Evolutionary conservation across 1,284 basidiomycete species (phyloP), one percentile per base, ranked within the genome.

Genomic region (Cryptococcus neoformans): DNA sequence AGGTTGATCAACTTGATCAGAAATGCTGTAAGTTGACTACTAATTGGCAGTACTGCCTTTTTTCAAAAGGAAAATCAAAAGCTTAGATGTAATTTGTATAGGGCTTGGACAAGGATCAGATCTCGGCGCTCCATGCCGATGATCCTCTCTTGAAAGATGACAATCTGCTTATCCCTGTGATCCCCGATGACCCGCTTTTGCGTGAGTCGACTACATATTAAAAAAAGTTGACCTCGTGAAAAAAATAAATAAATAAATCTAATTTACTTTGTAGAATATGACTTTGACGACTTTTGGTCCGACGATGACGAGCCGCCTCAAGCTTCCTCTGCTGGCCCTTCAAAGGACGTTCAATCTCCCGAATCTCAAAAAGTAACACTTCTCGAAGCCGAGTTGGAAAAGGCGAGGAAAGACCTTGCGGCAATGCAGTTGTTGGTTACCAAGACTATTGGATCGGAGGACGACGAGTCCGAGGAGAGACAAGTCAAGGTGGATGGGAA

Each of bases 1-100:
- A 84, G 89, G 48, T 77, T 96, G 53, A 85, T 96, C 73, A 95
- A 96, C 75, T 89, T 84, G 73, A 91, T 95, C 65, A 81, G 92
- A 55, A 87, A 85, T 77, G 80, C 85, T 68, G 86, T 86, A 51
- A 57, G 77, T 55, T 51, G 4, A 5, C 10, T 35, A 6, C 35
- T 12, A 12, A 54, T 21, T 21, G 36, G n/a, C 21, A 10, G 16
- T 28, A 16, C 12, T 34, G n/a, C 12, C 44, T 35, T 40, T 12
- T 28, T n/a, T 7, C 9, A n/a, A 11, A 37, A 16, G 49, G 49
- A 7, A 14, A 11, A 21, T 21, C 21, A 21, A 21, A 21, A 21
- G 21, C 16, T 16, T 16, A 42, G 17, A 4, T 35, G 34, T 8
- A 36, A 36, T 21, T 17, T 6, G 35, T 40, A n/a, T 21, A 67